Percentiles rank a stretch among this genome's conserved stretches.
These are phyloP conservation scores for Kluyveromyces lactis DNA, from an alignment of 805 yeast genomes.

Conservation along the genomic window DNA sequence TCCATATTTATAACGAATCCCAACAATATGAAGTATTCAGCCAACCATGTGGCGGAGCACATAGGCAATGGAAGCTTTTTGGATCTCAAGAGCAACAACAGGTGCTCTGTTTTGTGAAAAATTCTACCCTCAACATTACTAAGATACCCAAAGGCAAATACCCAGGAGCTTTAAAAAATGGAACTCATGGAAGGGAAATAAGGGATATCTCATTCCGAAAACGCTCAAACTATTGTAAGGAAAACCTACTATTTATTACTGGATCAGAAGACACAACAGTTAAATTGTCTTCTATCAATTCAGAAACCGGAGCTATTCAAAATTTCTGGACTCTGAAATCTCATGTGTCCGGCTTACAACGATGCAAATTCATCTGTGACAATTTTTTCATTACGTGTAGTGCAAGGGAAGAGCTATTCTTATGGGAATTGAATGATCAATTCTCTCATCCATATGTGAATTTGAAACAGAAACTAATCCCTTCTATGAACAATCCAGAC, in stretches of 20 bases:
- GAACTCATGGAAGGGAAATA: constrained; percentile 89
- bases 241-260: constrained; percentile 45
- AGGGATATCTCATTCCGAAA: constrained; percentile 57
- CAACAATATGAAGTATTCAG: constrained; percentile 59
- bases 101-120: constrained; percentile 52
- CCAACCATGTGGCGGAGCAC: constrained; percentile 85
- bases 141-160: constrained; percentile 18
- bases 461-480: constrained; percentile 45
- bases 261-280: constrained; percentile 89
- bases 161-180: constrained; percentile 39
- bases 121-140: constrained; percentile 39
- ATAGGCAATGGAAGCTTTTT: constrained; percentile 67
- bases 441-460: constrained; percentile 37
- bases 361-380: constrained; percentile 51
- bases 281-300: constrained; percentile 38
- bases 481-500: constrained; percentile 61
- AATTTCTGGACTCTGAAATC: constrained; percentile 58
- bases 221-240: constrained; percentile 19
- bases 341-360: constrained; percentile 87
- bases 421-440: constrained; percentile 56
- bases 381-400: constrained; percentile 48
- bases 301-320: constrained; percentile 34
- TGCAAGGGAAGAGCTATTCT: constrained; percentile 79
- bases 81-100: constrained; percentile 21
- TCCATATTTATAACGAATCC: constrained; percentile 78